These are phyloP conservation scores for Ceratocystis eucalypticola DNA, from an alignment of 2,329 filamentous ascomycete genomes.

Conservation along the genomic window DNA sequence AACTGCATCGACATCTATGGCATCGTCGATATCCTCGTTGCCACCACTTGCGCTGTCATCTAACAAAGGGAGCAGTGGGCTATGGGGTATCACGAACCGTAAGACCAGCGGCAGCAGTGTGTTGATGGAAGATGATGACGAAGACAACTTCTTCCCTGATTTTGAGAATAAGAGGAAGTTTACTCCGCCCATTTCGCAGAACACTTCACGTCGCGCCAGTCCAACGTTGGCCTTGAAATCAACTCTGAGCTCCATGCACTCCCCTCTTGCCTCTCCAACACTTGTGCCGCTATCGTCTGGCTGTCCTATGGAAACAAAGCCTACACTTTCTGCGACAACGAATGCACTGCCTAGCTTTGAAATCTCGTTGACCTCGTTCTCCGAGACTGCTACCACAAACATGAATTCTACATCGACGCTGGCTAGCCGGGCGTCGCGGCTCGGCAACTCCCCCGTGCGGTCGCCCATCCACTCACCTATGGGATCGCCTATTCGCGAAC, in stretches of 20 bases:
- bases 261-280: slow-evolving; percentile 11
- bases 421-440: neutral
- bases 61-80: slow-evolving; percentile 29
- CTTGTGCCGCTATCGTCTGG: slow-evolving; percentile 7
- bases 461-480: slow-evolving; percentile 19
- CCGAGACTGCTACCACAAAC: neutral
- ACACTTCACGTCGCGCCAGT: slow-evolving; percentile 15
- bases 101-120: slow-evolving; percentile 24
- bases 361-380: slow-evolving; percentile 1
- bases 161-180: slow-evolving; percentile 32
- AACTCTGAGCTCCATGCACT: slow-evolving; percentile 5
- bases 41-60: slow-evolving; percentile 25
- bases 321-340: neutral
- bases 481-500: slow-evolving; percentile 13
- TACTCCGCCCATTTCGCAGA: slow-evolving; percentile 16
- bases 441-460: slow-evolving; percentile 12
- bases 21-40: slow-evolving; percentile 24
- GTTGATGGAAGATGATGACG: slow-evolving; percentile 32
- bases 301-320: neutral
- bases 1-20: slow-evolving; percentile 21
- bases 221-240: slow-evolving; percentile 11
- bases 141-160: slow-evolving; percentile 40
- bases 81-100: slow-evolving; percentile 34
- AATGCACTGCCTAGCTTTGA: neutral
- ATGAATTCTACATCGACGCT: neutral